Evolutionary conservation across 2,329 filamentous ascomycete genomes (phyloP).

Genomic region (Talaromyces sp.): DNA sequence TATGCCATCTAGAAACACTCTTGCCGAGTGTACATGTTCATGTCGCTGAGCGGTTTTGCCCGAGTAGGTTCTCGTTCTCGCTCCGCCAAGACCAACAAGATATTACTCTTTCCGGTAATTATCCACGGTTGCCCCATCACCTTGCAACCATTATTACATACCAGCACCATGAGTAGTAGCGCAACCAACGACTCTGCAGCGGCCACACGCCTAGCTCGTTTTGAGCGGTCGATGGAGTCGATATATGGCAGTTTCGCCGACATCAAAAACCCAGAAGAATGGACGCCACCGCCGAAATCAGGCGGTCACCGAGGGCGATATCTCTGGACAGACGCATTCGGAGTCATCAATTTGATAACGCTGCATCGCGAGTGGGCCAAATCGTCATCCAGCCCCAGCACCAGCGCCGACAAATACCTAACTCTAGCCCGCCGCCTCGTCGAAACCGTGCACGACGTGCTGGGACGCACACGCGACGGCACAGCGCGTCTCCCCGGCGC

Average conservation of each 20-base stretch:
- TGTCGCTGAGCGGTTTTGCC: neutral
- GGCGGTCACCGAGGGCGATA: slow-evolving; percentile 55
- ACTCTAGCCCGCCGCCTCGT: slow-evolving; percentile 46
- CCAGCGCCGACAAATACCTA: slow-evolving; percentile 38
- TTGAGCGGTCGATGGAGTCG: slow-evolving; percentile 33
- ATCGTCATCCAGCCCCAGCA: neutral
- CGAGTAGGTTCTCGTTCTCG: neutral
- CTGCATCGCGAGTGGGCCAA: slow-evolving; percentile 38
- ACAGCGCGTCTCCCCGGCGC: slow-evolving; percentile 44
- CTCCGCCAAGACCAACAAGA: neutral
- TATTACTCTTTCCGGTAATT: neutral
- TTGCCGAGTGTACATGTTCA: neutral
- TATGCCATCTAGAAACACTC: neutral
- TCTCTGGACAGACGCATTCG: slow-evolving; percentile 58
- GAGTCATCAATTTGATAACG: slow-evolving; percentile 55
- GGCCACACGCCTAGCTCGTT: slow-evolving; percentile 22
- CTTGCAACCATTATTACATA: neutral
- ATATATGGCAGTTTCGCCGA: slow-evolving; percentile 34
- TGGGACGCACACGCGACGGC: slow-evolving; percentile 50
- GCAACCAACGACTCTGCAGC: slow-evolving; percentile 6
- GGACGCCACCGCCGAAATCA: slow-evolving; percentile 47
- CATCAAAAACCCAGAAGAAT: slow-evolving; percentile 29
- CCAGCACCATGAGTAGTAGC: neutral
- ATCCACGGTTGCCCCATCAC: slow-evolving; percentile 6
- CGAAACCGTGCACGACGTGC: slow-evolving; percentile 46